phyloP scores from a whole-genome alignment of 2,329 filamentous ascomycete genomes.

The Cercospora sp. region DNA sequence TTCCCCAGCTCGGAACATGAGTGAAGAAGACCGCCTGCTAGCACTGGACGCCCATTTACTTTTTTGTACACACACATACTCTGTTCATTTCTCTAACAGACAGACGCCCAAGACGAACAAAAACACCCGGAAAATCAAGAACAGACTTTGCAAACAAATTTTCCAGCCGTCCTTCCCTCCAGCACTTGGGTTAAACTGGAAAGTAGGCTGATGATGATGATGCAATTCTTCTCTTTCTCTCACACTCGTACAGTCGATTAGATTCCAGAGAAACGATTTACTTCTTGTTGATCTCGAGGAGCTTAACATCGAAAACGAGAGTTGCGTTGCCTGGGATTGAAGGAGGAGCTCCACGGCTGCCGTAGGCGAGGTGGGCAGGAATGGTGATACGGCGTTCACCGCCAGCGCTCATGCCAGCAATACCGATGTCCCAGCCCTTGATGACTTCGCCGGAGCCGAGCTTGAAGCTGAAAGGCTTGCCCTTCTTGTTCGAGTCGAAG shows the following conservation, averaged over 20 bases:
- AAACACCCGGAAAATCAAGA: slow-evolving; percentile 12
- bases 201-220: slow-evolving; percentile 33
- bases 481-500: slow-evolving; percentile 98
- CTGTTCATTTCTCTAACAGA: slow-evolving; percentile 1
- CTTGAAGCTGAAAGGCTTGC: slow-evolving; percentile 95
- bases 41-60: background rate
- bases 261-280: background rate
- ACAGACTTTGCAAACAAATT: slow-evolving; percentile 11
- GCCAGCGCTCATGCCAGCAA: slow-evolving; percentile 88
- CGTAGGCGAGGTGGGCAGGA: slow-evolving; percentile 84
- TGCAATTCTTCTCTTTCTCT: slow-evolving; percentile 7
- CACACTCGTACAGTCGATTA: background rate
- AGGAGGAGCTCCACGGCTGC: slow-evolving; percentile 70
- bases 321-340: slow-evolving; percentile 91
- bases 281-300: slow-evolving; percentile 46
- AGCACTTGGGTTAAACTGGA: slow-evolving; percentile 38
- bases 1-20: background rate
- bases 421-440: slow-evolving; percentile 96
- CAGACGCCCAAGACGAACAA: slow-evolving; percentile 5
- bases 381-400: slow-evolving; percentile 92
- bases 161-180: slow-evolving; percentile 39
- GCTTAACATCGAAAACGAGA: slow-evolving; percentile 77
- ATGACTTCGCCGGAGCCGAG: slow-evolving; percentile 93
- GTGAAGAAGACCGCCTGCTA: background rate
- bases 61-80: background rate